Evolutionary conservation across 108 stramenopile species (phyloP).

Genomic region (Stephanodiscus minutulus): DNA sequence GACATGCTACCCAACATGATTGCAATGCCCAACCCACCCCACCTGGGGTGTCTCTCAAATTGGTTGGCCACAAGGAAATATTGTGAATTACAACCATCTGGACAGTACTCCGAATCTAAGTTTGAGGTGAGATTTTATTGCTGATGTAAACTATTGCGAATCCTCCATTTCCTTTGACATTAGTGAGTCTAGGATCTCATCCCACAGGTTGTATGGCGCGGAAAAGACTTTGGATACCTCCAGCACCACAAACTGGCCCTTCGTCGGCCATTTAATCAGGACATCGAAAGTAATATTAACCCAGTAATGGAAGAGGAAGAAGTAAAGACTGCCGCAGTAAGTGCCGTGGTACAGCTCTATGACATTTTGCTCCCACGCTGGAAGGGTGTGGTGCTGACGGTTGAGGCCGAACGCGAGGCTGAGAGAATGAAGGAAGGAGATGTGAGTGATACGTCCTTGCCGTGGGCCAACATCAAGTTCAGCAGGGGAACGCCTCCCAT

Average conservation of each 20-base stretch:
- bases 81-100: not conserved
- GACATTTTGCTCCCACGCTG: constrained; percentile 36
- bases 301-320: too few relatives aligned
- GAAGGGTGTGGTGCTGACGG: constrained; percentile 42
- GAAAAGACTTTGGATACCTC: constrained; percentile 44
- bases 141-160: constrained; percentile 8
- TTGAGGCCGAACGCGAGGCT: constrained; percentile 42
- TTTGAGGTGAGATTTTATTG: constrained; percentile 1
- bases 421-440: not conserved
- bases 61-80: constrained; percentile 19
- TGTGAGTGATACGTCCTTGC: constrained; percentile 15
- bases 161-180: not conserved
- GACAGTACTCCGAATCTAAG: not conserved
- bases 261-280: constrained; percentile 9
- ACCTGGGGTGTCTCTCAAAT: constrained; percentile 23
- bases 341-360: constrained; percentile 22
- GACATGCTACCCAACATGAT: constrained; percentile 34
- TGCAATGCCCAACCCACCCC: constrained; percentile 35
- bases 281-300: not conserved
- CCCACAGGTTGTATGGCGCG: constrained; percentile 52
- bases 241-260: constrained; percentile 2
- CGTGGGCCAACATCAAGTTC: constrained; percentile 66
- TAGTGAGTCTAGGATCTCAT: constrained; percentile 30
- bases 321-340: constrained; percentile 1
- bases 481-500: constrained; percentile 17